A percentile compares a stretch with the other conserved stretches of the same genome.
These are phyloP conservation scores for Colletotrichum godetiae DNA, from an alignment of 2,329 filamentous ascomycete genomes.

Conservation along the genomic window DNA sequence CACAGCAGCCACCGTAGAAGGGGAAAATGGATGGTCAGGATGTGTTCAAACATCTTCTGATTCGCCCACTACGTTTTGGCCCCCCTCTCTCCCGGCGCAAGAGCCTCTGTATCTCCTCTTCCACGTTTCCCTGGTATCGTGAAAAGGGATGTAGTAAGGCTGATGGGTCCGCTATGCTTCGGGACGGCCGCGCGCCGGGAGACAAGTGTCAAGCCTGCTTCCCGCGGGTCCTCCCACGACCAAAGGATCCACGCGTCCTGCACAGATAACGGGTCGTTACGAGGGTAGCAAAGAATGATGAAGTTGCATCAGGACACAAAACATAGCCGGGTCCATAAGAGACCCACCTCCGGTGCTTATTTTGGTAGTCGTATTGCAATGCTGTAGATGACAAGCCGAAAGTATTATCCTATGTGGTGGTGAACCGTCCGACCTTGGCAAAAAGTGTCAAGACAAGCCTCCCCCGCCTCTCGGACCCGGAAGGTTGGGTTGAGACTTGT, in stretches of 20 bases:
- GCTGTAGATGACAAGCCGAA: neutral
- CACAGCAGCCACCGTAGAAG: neutral
- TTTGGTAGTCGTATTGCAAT: slow-evolving; percentile 14
- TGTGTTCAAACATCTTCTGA: neutral
- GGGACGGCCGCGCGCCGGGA: slow-evolving; percentile 4
- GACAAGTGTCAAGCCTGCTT: neutral
- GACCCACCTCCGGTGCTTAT: slow-evolving; percentile 14
- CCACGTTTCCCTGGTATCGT: neutral
- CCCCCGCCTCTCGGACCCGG: slow-evolving; percentile 13
- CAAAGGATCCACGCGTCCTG: neutral
- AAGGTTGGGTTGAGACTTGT: slow-evolving; percentile 14
- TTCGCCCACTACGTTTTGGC: slow-evolving; percentile 1
- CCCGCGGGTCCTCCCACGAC: neutral
- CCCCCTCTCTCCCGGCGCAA: neutral
- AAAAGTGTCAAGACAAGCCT: slow-evolving; percentile 21
- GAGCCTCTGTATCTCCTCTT: neutral
- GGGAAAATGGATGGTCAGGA: neutral
- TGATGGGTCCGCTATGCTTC: slow-evolving; percentile 9
- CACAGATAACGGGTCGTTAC: neutral
- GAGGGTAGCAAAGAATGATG: neutral
- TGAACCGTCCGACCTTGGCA: slow-evolving; percentile 18
- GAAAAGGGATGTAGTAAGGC: neutral
- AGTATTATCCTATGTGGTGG: neutral
- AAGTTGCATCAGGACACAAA: slow-evolving; percentile 13
- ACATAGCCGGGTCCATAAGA: neutral